phyloP scores from a whole-genome alignment of 805 yeast genomes.

The Candida railenensis region DNA sequence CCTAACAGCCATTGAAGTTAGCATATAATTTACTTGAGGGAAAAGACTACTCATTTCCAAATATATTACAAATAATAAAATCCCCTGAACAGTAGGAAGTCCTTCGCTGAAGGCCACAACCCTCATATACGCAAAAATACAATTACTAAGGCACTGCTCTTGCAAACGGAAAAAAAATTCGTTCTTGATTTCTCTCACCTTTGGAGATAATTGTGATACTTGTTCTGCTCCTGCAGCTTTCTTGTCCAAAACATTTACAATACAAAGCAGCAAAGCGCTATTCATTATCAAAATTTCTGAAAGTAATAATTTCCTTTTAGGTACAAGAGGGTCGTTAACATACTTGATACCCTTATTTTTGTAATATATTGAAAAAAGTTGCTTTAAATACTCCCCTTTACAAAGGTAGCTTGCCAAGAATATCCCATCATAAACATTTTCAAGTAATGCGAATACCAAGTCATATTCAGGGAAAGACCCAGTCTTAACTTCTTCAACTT shows the following conservation, averaged over 20 bases:
- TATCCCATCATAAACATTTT: constrained; percentile 20
- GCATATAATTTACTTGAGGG: constrained; percentile 28
- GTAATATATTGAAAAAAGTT: constrained; percentile 26
- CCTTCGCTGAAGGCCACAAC: constrained; percentile 52
- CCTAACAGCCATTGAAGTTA: constrained; percentile 33
- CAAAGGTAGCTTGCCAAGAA: constrained; percentile 20
- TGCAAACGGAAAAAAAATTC: constrained; percentile 12
- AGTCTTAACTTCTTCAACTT: constrained; percentile 1
- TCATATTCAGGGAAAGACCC: constrained; percentile 17
- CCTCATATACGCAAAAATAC: constrained; percentile 52
- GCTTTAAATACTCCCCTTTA: constrained; percentile 13
- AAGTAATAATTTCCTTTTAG: background rate
- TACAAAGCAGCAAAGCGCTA: constrained; percentile 23
- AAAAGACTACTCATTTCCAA: constrained; percentile 30
- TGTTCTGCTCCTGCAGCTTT: constrained; percentile 1
- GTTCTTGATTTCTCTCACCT: background rate
- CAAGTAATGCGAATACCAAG: constrained; percentile 26
- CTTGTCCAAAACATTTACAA: constrained; percentile 20
- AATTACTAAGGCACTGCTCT: constrained; percentile 15
- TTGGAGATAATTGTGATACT: background rate
- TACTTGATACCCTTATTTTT: background rate
- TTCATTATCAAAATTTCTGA: constrained; percentile 37
- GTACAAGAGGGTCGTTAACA: background rate
- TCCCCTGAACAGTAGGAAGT: constrained; percentile 48
- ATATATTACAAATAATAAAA: constrained; percentile 45